A percentile compares a stretch with the other conserved stretches of the same genome.
Evolutionary conservation across 2,329 filamentous ascomycete species (phyloP).

Genomic region (Arthroderma uncinatum): DNA sequence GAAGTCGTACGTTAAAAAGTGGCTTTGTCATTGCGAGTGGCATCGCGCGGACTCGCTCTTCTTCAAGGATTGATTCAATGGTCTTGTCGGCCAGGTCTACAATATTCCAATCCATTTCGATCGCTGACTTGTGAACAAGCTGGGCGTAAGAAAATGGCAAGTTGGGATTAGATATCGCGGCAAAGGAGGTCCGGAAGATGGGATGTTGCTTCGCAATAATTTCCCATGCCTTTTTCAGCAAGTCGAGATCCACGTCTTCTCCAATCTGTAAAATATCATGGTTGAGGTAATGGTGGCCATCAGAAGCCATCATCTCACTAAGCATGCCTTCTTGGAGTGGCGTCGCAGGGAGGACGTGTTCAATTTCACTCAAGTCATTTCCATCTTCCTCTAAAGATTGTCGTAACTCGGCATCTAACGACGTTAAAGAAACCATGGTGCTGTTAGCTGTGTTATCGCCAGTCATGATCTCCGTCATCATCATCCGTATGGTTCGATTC

Average conservation of each 20-base stretch:
- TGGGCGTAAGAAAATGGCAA: conserved; percentile 49
- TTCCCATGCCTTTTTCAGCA: conserved; percentile 51
- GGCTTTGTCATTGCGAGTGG: conserved; percentile 17
- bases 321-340: conserved; percentile 81
- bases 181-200: conserved; percentile 65
- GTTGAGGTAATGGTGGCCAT: conserved; percentile 71
- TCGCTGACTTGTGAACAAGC: conserved; percentile 32
- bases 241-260: conserved; percentile 43
- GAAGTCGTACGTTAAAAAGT: conserved; percentile 28
- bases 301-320: conserved; percentile 65
- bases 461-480: conserved; percentile 32
- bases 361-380: conserved; percentile 35
- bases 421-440: background rate
- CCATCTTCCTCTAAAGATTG: conserved; percentile 28
- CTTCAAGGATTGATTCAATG: conserved; percentile 19
- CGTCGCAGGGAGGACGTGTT: conserved; percentile 60
- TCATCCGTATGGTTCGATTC: conserved; percentile 54
- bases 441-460: conserved; percentile 4
- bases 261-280: conserved; percentile 61
- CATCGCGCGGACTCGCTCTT: conserved; percentile 13
- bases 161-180: conserved; percentile 50
- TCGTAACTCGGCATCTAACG: conserved; percentile 25
- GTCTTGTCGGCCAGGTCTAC: conserved; percentile 15
- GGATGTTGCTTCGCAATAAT: conserved; percentile 50
- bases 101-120: conserved; percentile 27